Conservation (phyloP, 2,329 filamentous ascomycete genomes). For the Myriosclerotinia curreyana region DNA sequence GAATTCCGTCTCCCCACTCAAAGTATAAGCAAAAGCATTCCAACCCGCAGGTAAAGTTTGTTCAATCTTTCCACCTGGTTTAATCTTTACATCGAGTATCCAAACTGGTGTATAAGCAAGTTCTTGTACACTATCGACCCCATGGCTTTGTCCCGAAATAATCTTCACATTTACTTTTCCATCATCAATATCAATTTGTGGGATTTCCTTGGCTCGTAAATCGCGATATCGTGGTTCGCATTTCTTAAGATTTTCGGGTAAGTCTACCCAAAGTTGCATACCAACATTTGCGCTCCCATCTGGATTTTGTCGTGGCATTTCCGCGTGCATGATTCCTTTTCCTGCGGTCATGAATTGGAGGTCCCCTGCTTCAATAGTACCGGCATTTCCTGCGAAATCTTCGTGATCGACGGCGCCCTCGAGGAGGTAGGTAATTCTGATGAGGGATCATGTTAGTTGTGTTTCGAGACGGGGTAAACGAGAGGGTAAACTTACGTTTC, state of each 20-base stretch:
- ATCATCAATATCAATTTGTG: slow-evolving; percentile 65
- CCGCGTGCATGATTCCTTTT: slow-evolving; percentile 85
- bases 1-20: slow-evolving; percentile 70
- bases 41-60: slow-evolving; percentile 76
- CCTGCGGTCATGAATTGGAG: slow-evolving; percentile 98
- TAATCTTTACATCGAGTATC: slow-evolving; percentile 79
- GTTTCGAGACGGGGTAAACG: not conserved
- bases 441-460: slow-evolving; percentile 3
- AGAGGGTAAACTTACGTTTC: slow-evolving; percentile 32
- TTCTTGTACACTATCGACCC: slow-evolving; percentile 82
- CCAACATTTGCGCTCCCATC: slow-evolving; percentile 79
- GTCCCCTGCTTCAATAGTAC: slow-evolving; percentile 82
- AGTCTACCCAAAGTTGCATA: slow-evolving; percentile 93
- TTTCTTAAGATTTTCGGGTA: slow-evolving; percentile 75
- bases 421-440: slow-evolving; percentile 79
- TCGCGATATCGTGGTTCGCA: slow-evolving; percentile 94
- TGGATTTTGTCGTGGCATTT: slow-evolving; percentile 81
- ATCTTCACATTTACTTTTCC: slow-evolving; percentile 80
- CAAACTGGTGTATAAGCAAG: slow-evolving; percentile 97
- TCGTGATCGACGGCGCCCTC: slow-evolving; percentile 84
- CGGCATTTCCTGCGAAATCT: slow-evolving; percentile 82
- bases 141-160: slow-evolving; percentile 81
- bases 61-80: slow-evolving; percentile 72
- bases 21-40: slow-evolving; percentile 86
- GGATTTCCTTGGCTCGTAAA: slow-evolving; percentile 75